Base-by-base conservation (phyloP, 768 basidiomycete species). In the Collybiopsis luxurians region DNA sequence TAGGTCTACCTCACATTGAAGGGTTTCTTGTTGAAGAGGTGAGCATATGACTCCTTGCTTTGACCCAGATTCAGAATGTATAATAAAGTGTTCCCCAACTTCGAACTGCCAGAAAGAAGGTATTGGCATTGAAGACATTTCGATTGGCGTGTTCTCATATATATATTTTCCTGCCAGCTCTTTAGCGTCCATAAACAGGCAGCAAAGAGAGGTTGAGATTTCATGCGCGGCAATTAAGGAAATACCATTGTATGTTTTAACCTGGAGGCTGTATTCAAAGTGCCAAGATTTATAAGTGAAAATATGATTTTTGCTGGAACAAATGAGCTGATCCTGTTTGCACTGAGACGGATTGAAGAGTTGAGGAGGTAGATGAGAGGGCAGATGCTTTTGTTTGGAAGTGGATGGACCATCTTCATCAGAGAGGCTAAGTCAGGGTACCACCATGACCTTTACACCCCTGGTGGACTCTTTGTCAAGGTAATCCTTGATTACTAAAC, bases 31-130 rank as follows among this genome's bases (percentile, higher is more conserved):
- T 5, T 28, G 21, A 30, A 27, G 6, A 42, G 28, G 27, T n/a
- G n/a, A n/a, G n/a, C n/a, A n/a, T 10, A 48, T 31, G 7, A 27
- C 27, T 48, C 47, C 47, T 12, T 13, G 19, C 13, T 19, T 28
- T 31, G 17, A 10, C 26, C 47, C 47, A 17, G 28, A 13, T 12
- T 49, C 19, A 11, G 6, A 19, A 36, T 31, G 31, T n/a, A 49
- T 10, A 36, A 49, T 11, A 7, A 49, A 27, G n/a, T n/a, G n/a
- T 21, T 49, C 48, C 48, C 48, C 48, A 36, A 30, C 27, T 13
- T 49, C 48, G 21, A 49, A 49, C 12, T 15, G 30, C 48, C 48
- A 49, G 48, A 49, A 49, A 34, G 48, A 49, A 17, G 48, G 48
- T 21, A 49, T 13, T 21, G 48, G 48, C 31, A 49, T 49, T n/a